These are phyloP conservation scores for Monosporascus cannonballus DNA, from an alignment of 2,329 filamentous ascomycete species.

Conservation along the genomic window DNA sequence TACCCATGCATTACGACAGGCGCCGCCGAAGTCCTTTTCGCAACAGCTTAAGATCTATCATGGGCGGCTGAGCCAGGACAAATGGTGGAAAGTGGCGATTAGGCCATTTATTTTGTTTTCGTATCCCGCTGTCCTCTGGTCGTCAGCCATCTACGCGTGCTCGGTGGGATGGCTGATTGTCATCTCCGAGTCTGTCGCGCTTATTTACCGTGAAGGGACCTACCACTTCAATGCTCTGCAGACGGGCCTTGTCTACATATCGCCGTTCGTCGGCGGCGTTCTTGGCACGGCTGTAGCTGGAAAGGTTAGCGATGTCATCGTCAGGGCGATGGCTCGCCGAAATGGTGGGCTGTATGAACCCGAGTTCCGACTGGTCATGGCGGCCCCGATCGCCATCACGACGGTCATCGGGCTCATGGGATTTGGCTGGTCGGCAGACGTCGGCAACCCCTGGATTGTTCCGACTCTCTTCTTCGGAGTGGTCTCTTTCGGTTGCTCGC, in stretches of 20 bases:
- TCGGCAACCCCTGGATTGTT: conserved; percentile 76
- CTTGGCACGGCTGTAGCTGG: conserved; percentile 90
- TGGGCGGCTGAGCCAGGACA: conserved; percentile 71
- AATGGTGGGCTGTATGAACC: conserved; percentile 96
- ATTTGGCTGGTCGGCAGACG: conserved; percentile 85
- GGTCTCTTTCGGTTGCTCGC: conserved; percentile 84
- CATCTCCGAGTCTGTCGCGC: conserved; percentile 77
- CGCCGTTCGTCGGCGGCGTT: conserved; percentile 81
- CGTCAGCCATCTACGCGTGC: conserved; percentile 74
- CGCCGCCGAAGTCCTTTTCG: conserved; percentile 62
- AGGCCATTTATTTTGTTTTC: conserved; percentile 81
- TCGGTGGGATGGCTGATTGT: conserved; percentile 95
- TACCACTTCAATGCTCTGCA: conserved; percentile 81
- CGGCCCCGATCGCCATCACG: conserved; percentile 66
- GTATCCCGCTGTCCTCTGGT: conserved; percentile 89
- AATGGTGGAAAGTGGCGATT: conserved; percentile 70
- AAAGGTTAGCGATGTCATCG: conserved; percentile 78
- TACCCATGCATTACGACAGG: conserved; percentile 62
- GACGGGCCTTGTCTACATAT: conserved; percentile 82
- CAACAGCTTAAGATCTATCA: conserved; percentile 73
- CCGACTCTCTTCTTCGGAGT: conserved; percentile 91
- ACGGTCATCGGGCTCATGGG: conserved; percentile 87
- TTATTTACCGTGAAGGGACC: conserved; percentile 65
- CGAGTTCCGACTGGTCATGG: conserved; percentile 89
- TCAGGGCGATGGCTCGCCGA: conserved; percentile 70